phyloP scores from a whole-genome alignment of 2,329 filamentous ascomycete species.

The Hortaea sp. region DNA sequence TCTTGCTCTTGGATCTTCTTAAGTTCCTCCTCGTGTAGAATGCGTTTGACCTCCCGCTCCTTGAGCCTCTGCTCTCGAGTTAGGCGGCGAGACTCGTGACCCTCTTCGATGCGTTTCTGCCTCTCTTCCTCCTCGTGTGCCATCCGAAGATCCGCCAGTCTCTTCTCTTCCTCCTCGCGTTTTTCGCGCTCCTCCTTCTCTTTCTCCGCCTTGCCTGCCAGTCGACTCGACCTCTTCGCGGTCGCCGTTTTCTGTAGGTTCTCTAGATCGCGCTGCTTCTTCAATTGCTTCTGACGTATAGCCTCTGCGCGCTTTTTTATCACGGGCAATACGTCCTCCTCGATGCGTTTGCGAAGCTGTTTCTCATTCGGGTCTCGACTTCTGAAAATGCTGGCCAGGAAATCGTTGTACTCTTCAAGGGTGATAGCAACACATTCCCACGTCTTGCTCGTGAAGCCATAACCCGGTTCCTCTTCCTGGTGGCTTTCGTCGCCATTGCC shows the following conservation, averaged over 20 bases:
- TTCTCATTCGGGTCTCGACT: slow-evolving; percentile 81
- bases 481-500: slow-evolving; percentile 22
- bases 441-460: slow-evolving; percentile 60
- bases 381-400: slow-evolving; percentile 62
- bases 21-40: slow-evolving; percentile 76
- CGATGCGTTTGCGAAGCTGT: slow-evolving; percentile 58
- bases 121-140: slow-evolving; percentile 49
- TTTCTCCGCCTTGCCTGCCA: slow-evolving; percentile 71
- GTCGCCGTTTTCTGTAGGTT: slow-evolving; percentile 81
- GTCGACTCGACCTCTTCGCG: slow-evolving; percentile 83
- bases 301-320: slow-evolving; percentile 65
- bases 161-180: slow-evolving; percentile 59
- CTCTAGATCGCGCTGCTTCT: slow-evolving; percentile 68
- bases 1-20: slow-evolving; percentile 58
- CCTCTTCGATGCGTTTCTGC: slow-evolving; percentile 58
- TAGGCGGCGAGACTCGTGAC: slow-evolving; percentile 68
- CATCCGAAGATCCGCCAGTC: slow-evolving; percentile 52
- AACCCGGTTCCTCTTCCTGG: slow-evolving; percentile 31
- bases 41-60: slow-evolving; percentile 74
- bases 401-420: slow-evolving; percentile 62
- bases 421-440: slow-evolving; percentile 91
- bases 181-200: slow-evolving; percentile 63
- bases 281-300: slow-evolving; percentile 61
- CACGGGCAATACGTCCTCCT: slow-evolving; percentile 71
- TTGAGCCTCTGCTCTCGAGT: slow-evolving; percentile 77